Base-by-base conservation (phyloP, 306 rosid species). In the Inga oerstediana region DNA sequence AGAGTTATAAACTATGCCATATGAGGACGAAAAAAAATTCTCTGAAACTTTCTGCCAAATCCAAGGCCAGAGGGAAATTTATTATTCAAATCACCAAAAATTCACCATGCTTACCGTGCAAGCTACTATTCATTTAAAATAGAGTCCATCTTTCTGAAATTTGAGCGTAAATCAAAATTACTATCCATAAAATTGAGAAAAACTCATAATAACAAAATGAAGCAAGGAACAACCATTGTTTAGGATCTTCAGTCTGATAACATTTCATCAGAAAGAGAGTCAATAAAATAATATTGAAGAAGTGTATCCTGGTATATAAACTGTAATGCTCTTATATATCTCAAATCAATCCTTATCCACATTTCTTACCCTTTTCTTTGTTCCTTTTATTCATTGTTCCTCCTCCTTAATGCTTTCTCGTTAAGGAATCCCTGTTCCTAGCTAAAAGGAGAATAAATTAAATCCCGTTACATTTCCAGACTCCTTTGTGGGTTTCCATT, bases 21-120 rank as follows among this genome's bases (percentile, higher is more conserved):
- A 15, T 62, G 41, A 30, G 10, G 3, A 37, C 79, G 3, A 39
- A 56, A 51, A 83, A 61, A 22, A 75, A 52, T 30, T 45, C 19
- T 67, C 43, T n/a, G 20, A 30, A 56, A 48, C 65, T 77, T 80
- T 54, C 72, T 75, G 67, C 46, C 56, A 67, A 37, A 34, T 35
- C 74, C 74, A 9, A 62, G 9, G 22, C 9, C 16, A 61, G 2
- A 15, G 46, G 74, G 8, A 12, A 37, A 45, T 70, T 78, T 51
- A 80, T 15, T 27, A 51, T 39, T 68, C 13, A 68, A 66, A 46
- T 24, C 22, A 58, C 84, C 84, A 68, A 20, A 13, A 67, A 39
- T 58, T 69, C 65, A 61, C 72, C 86, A 41, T 24, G 19, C 19
- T 16, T 52, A 58, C 34, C 59, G 71, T 65, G 76, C 72, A 82